Conservation (phyloP, 306 rosid species). For the Bauhinia variegata region DNA sequence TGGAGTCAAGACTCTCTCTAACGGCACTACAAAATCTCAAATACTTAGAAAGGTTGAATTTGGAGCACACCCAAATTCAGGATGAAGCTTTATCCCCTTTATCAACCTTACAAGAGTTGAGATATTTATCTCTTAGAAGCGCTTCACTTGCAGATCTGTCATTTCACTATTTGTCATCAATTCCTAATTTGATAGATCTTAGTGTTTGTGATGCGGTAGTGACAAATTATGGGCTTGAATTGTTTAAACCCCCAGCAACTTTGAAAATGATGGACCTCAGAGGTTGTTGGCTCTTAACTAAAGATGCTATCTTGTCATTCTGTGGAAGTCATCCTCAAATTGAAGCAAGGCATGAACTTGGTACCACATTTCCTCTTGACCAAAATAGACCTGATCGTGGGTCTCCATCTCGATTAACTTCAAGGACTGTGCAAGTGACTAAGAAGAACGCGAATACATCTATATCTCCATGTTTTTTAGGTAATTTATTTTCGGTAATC, state of each 20-base stretch:
- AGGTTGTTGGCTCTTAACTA: slow-evolving; percentile 92
- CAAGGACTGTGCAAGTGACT: slow-evolving; percentile 43
- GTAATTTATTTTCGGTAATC: slow-evolving; percentile 38
- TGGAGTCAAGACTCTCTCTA: slow-evolving; percentile 46
- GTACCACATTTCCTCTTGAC: slow-evolving; percentile 39
- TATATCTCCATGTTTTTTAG: slow-evolving; percentile 58
- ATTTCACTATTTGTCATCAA: slow-evolving; percentile 60
- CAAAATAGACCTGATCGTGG: slow-evolving; percentile 40
- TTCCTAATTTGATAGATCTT: slow-evolving; percentile 68
- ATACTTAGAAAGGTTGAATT: slow-evolving; percentile 64
- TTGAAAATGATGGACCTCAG: slow-evolving; percentile 70
- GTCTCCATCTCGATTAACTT: slow-evolving; percentile 47
- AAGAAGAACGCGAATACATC: slow-evolving; percentile 31
- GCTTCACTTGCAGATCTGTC: slow-evolving; percentile 66
- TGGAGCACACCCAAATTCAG: slow-evolving; percentile 64
- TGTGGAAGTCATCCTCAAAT: slow-evolving; percentile 65
- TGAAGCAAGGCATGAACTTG: slow-evolving; percentile 70
- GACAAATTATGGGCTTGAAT: slow-evolving; percentile 66
- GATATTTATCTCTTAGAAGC: slow-evolving; percentile 59
- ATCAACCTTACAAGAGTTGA: slow-evolving; percentile 60
- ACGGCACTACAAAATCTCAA: slow-evolving; percentile 56
- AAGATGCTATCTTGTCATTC: slow-evolving; percentile 55
- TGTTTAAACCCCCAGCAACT: slow-evolving; percentile 59
- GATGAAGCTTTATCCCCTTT: slow-evolving; percentile 61
- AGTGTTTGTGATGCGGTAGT: slow-evolving; percentile 68